Evolutionary conservation across 192 early-diverging fungal genomes (phyloP), one percentile per base, ranked within the genome.

Genomic region (Physocladia obscura): DNA sequence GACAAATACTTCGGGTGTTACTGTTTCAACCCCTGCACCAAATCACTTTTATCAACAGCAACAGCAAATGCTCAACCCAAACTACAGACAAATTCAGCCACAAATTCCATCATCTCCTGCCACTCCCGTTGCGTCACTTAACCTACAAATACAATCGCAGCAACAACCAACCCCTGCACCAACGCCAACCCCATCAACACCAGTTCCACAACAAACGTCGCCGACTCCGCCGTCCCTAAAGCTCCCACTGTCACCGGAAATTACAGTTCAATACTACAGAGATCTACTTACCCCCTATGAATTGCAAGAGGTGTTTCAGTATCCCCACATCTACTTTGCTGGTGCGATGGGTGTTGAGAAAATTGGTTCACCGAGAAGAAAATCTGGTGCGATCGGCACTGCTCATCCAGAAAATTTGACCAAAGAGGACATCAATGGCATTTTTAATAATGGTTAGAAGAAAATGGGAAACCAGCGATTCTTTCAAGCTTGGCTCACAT

Each of bases 271-370:
- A 8, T 74, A 78, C 57, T 85, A 79, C 70, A 78, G 77, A 51
- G 74, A 79, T 21, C 64, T 82, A 6, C 78, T 99, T 50, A 94
- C 90, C 6, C 73, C 82, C 15, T 94, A 90, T 67, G 97, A 99
- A 79, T 88, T 90, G 51, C 82, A 81, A 0, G 97, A 99, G 74
- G 95, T 99, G 37, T 74, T 88, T 19, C 90, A 90, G 24, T 97
- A 84, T 57, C 86, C 87, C 19, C 84, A 92, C 35, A 85, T 99
- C 17, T 97, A 95, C 74, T 99, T 93, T 75, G 87, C 94, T 58
- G 97, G 96, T 39, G 89, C 89, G 22, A 82, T 77, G 39, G 76
- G 65, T 17, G 73, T 84, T n/a, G 68, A 82, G 8, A 87, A 87
- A 55, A 73, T 87, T 44, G 85, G 92, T 50, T 79, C 88, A 2